A percentile compares a stretch with the other conserved stretches of the same genome.
These are phyloP conservation scores for Zopfia rhizophila DNA, from an alignment of 2,329 filamentous ascomycete species.

Conservation along the genomic window DNA sequence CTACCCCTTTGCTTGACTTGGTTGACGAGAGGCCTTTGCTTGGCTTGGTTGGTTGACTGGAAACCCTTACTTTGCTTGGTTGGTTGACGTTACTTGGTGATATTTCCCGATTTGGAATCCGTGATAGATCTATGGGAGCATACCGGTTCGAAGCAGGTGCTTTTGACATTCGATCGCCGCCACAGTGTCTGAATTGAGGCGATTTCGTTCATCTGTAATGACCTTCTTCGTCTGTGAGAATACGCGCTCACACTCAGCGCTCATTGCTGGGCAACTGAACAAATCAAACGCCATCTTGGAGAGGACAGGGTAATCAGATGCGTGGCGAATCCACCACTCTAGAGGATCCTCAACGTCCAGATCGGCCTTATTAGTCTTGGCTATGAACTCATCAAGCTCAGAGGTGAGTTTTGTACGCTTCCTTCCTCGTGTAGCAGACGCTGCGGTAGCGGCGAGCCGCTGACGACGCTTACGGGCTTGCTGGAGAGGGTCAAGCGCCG, in stretches of 20 bases:
- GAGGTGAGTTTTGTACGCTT: slow-evolving; percentile 10
- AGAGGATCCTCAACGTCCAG: slow-evolving; percentile 9
- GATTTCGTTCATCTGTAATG: slow-evolving; percentile 14
- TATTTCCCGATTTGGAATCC: too few species aligned
- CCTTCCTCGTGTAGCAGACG: slow-evolving; percentile 10
- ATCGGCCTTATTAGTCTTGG: too few species aligned
- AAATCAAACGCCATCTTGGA: slow-evolving; percentile 11
- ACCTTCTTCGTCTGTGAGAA: slow-evolving; percentile 16
- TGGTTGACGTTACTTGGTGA: too few species aligned
- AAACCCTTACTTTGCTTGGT: too few species aligned
- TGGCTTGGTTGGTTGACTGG: too few species aligned
- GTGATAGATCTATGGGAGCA: too few species aligned
- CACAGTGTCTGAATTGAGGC: slow-evolving; percentile 12
- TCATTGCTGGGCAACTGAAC: slow-evolving; percentile 15
- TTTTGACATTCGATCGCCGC: slow-evolving; percentile 15
- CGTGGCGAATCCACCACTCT: slow-evolving; percentile 6
- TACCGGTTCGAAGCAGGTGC: slow-evolving; percentile 12
- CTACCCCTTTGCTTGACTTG: too few species aligned
- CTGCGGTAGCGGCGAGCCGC: too few species aligned
- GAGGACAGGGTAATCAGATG: slow-evolving; percentile 14
- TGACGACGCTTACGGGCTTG: too few species aligned
- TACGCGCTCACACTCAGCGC: slow-evolving; percentile 17
- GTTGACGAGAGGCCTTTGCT: too few species aligned
- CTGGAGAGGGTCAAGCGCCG: too few species aligned
- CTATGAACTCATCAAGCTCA: slow-evolving; percentile 10